Conservation (phyloP, 1,284 basidiomycete species). For the Cutaneotrichosporon mucoides region DNA sequence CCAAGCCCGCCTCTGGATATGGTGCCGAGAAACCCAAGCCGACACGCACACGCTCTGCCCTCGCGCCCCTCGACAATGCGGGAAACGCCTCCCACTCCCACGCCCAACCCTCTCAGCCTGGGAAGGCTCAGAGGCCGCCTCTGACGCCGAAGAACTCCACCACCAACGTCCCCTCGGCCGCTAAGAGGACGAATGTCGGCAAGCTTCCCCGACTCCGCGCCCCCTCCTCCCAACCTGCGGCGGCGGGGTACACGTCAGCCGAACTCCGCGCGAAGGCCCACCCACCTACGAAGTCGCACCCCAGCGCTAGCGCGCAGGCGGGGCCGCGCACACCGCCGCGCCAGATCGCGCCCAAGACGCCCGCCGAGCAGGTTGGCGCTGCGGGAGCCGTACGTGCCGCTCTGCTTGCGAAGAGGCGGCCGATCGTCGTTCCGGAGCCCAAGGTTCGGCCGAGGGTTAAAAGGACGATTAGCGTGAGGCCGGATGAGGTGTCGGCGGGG, state of each 20-base stretch:
- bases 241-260: no score
- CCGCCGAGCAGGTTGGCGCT: neutral
- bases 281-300: neutral
- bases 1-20: neutral
- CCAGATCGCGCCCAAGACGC: neutral
- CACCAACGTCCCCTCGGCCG: no score
- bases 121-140: neutral
- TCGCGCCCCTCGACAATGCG: neutral
- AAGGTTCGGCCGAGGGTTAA: neutral
- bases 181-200: neutral
- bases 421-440: neutral
- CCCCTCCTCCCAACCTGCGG: neutral
- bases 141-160: no score
- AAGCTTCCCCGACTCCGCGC: neutral
- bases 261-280: neutral
- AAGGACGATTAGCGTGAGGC: neutral
- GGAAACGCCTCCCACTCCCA: no score
- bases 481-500: neutral
- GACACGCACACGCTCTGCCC: neutral
- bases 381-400: neutral
- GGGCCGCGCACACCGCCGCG: neutral
- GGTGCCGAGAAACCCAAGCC: neutral
- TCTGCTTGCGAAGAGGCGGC: neutral
- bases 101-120: neutral
- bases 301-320: neutral